These are phyloP conservation scores for Saksenaea oblongispora DNA, from an alignment of 371 early-diverging fungal species.

Conservation along the genomic window DNA sequence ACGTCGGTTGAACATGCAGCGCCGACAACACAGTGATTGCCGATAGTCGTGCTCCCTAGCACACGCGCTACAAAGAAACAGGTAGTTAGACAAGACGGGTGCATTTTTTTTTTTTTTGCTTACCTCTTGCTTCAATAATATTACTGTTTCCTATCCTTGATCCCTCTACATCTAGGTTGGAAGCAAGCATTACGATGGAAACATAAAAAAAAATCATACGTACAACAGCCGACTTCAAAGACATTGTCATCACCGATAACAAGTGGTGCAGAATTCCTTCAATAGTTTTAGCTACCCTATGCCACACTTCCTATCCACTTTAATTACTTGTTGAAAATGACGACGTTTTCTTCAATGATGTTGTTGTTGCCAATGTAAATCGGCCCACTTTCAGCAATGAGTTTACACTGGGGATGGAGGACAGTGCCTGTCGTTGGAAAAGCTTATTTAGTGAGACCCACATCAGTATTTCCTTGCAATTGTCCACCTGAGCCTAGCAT, in stretches of 20 bases:
- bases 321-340: conserved; percentile 74
- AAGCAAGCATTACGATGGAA: not conserved
- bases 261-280: conserved; percentile 49
- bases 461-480: too few species aligned
- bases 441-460: not conserved
- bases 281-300: not conserved
- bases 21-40: conserved; percentile 77
- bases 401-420: conserved; percentile 73
- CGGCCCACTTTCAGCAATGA: conserved; percentile 71
- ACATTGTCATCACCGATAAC: conserved; percentile 78
- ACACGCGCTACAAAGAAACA: conserved; percentile 50
- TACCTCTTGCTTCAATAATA: conserved; percentile 71
- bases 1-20: conserved; percentile 66
- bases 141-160: conserved; percentile 68
- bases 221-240: conserved; percentile 78
- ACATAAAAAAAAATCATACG: conserved; percentile 12
- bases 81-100: not conserved
- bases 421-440: conserved; percentile 55
- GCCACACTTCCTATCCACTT: too few species aligned
- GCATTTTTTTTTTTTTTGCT: not conserved
- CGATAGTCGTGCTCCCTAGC: conserved; percentile 60
- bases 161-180: conserved; percentile 66
- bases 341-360: conserved; percentile 75
- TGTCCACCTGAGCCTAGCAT: conserved; percentile 17
- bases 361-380: conserved; percentile 76